These are phyloP conservation scores for Peronospora belbahrii DNA, from an alignment of 352 stramenopile species.

Conservation along the genomic window DNA sequence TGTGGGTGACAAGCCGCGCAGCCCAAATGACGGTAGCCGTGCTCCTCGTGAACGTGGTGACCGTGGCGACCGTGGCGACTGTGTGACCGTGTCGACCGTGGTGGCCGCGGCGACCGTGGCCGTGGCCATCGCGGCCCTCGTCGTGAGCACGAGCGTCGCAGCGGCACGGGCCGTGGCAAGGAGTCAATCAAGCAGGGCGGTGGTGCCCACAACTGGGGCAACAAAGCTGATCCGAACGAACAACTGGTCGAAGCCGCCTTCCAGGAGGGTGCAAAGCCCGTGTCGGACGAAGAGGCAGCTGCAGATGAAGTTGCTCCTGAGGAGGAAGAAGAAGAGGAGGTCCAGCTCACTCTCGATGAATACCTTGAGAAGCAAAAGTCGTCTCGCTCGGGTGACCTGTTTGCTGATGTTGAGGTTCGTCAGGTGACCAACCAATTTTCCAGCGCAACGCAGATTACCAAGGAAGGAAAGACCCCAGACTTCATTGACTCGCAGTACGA, in stretches of 20 bases:
- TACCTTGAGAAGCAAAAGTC: slow-evolving; percentile 82
- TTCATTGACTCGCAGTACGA: slow-evolving; percentile 85
- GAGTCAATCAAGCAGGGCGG: slow-evolving; percentile 93
- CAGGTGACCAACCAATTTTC: slow-evolving; percentile 89
- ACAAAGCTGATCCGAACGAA: slow-evolving; percentile 88
- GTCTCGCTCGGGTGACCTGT: slow-evolving; percentile 61
- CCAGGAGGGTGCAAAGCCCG: slow-evolving; percentile 47
- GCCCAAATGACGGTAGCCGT: slow-evolving; percentile 38
- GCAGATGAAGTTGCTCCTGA: slow-evolving; percentile 38
- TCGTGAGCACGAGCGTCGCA: slow-evolving; percentile 91
- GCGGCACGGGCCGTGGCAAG: slow-evolving; percentile 92
- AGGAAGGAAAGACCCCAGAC: slow-evolving; percentile 84
- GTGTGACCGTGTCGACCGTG: slow-evolving; percentile 31
- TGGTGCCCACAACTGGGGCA: slow-evolving; percentile 94
- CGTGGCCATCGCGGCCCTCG: slow-evolving; percentile 51
- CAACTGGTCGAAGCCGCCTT: slow-evolving; percentile 53
- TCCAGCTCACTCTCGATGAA: slow-evolving; percentile 77
- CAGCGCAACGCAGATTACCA: slow-evolving; percentile 58
- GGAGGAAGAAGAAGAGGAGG: slow-evolving; percentile 78
- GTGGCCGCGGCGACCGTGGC: slow-evolving; percentile 33
- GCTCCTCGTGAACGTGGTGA: slow-evolving; percentile 51
- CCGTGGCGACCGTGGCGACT: slow-evolving; percentile 53
- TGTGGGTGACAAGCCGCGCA: slow-evolving; percentile 41
- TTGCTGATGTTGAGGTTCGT: slow-evolving; percentile 73
- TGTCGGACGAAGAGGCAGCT: slow-evolving; percentile 40